Conservation (phyloP, 2,329 filamentous ascomycete genomes). For the Nectriaceae sp. region DNA sequence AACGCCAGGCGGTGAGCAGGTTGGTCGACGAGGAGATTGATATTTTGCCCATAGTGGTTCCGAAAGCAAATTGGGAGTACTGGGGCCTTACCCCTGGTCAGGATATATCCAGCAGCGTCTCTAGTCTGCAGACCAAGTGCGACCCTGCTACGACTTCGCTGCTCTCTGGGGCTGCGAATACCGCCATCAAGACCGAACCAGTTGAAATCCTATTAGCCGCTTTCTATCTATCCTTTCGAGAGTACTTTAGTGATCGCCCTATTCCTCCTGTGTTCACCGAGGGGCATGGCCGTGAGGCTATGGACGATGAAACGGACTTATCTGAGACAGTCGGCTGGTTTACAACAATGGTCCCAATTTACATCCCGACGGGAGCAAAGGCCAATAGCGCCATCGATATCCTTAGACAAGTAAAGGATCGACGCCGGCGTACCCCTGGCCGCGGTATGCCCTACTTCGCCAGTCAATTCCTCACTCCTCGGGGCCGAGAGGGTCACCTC, state of each 20-base stretch:
- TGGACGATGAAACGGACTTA: slow-evolving; percentile 25
- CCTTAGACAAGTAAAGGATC: background rate
- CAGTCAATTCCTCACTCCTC: background rate
- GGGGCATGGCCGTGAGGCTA: slow-evolving; percentile 34
- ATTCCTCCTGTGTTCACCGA: slow-evolving; percentile 29
- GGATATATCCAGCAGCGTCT: background rate
- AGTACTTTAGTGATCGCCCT: slow-evolving; percentile 20
- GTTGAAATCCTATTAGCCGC: background rate
- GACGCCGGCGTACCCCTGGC: background rate
- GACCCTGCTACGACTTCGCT: background rate
- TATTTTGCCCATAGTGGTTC: background rate
- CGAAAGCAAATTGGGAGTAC: background rate
- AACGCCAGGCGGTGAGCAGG: background rate
- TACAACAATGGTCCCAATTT: slow-evolving; percentile 16
- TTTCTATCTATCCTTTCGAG: slow-evolving; percentile 12
- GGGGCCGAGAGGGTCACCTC: background rate
- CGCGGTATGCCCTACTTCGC: background rate
- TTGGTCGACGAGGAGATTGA: background rate
- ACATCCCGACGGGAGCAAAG: background rate
- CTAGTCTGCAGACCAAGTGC: too few relatives aligned
- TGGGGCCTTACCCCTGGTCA: background rate
- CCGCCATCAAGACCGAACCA: background rate
- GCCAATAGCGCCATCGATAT: background rate
- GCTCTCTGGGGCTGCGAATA: background rate
- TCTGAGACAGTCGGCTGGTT: slow-evolving; percentile 37